Conservation (phyloP, 306 rosid species). For the Rosa lucieae region DNA sequence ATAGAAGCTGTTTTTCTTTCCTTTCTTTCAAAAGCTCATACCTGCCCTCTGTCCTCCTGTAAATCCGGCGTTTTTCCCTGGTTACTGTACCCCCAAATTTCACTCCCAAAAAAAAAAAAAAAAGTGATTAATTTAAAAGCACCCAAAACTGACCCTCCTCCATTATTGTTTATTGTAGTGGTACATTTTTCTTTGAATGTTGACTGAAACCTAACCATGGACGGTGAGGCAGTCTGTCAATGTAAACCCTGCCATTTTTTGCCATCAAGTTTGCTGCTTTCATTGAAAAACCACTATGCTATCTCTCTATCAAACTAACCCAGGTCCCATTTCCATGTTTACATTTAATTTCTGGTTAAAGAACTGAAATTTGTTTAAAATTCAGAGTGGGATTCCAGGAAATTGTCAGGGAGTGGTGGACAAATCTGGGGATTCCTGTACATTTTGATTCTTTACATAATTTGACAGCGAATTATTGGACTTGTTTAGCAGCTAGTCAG, state of each 20-base stretch:
- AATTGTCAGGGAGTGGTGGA: conserved; percentile 38
- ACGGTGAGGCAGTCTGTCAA: conserved; percentile 14
- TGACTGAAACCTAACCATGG: conserved; percentile 6
- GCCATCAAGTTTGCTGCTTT: neutral
- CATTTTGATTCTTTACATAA: conserved; percentile 29
- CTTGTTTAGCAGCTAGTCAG: conserved; percentile 36
- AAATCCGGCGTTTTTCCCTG: conserved; percentile 47
- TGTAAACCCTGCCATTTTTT: conserved; percentile 20
- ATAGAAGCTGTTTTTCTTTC: neutral
- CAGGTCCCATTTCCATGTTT: conserved; percentile 9
- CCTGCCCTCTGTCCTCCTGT: conserved; percentile 27
- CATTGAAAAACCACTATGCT: neutral
- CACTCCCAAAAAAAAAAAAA: neutral
- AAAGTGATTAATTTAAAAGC: neutral
- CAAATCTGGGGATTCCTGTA: conserved; percentile 44
- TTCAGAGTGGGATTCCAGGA: conserved; percentile 41
- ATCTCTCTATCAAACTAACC: neutral
- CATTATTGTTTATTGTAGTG: conserved; percentile 7
- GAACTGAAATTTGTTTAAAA: conserved; percentile 18
- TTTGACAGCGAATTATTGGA: conserved; percentile 49
- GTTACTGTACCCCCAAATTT: conserved; percentile 10
- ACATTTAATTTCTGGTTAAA: neutral
- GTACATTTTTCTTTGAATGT: conserved; percentile 16
- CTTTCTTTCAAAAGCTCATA: conserved; percentile 29
- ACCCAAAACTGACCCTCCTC: conserved; percentile 2